phyloP scores from a whole-genome alignment of 164 flowering plant species.

The Piper betle region DNA sequence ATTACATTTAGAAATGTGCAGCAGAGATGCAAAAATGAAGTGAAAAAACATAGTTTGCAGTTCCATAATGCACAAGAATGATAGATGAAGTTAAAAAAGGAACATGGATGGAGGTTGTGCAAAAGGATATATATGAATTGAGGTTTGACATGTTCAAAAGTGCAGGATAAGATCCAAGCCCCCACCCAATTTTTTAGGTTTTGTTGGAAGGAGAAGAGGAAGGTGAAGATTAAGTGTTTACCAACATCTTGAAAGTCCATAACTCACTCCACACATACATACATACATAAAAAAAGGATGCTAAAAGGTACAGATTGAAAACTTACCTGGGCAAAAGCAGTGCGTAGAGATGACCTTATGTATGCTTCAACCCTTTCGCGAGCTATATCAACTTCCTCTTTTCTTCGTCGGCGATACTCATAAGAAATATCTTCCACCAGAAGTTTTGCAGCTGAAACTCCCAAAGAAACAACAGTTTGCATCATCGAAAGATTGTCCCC shows the following conservation, averaged over 20 bases:
- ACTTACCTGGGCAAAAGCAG: constrained; percentile 85
- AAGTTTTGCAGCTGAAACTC: constrained; percentile 41
- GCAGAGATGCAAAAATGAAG: too few relatives aligned
- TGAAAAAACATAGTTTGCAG: too few relatives aligned
- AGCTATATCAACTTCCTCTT: constrained; percentile 39
- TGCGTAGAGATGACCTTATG: constrained; percentile 66
- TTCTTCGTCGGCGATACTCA: constrained; percentile 41
- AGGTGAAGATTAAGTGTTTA: background rate
- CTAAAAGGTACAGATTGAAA: background rate
- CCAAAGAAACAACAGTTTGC: constrained; percentile 48
- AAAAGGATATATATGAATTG: too few relatives aligned
- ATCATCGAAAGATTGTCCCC: constrained; percentile 36
- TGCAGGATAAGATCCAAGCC: too few relatives aligned
- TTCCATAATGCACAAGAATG: too few relatives aligned
- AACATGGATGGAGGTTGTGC: too few relatives aligned
- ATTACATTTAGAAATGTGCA: too few relatives aligned
- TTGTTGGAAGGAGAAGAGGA: background rate
- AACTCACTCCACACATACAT: background rate
- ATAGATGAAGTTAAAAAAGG: too few relatives aligned
- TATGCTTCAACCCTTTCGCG: constrained; percentile 51
- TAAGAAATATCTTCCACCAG: constrained; percentile 61
- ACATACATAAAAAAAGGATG: background rate
- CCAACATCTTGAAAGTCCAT: too few relatives aligned
- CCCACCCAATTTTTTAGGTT: too few relatives aligned
- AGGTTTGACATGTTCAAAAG: too few relatives aligned